phyloP scores from a whole-genome alignment of 1,284 basidiomycete genomes.

The Sporisorium reilianum region DNA sequence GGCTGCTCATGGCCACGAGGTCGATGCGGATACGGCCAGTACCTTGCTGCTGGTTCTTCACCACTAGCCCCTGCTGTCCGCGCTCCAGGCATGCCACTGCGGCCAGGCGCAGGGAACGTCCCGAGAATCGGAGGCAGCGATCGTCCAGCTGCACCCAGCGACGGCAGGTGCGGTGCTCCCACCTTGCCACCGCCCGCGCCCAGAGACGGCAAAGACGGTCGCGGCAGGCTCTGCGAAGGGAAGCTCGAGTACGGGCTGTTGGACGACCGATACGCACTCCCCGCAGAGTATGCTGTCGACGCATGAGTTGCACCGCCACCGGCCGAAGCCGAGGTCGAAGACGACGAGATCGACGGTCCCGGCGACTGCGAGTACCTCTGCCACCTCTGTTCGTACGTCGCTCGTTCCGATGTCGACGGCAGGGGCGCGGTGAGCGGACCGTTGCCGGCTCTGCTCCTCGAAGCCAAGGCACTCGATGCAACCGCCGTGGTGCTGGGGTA shows the following conservation, averaged over 20 bases:
- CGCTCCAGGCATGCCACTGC: conserved; percentile 15
- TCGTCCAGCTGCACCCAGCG: conserved; percentile 30
- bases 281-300: conserved; percentile 22
- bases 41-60: conserved; percentile 24
- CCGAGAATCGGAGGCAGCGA: conserved; percentile 50
- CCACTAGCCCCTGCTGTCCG: conserved; percentile 16
- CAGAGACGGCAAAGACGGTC: conserved; percentile 40
- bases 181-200: conserved; percentile 24
- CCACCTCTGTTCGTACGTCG: conserved; percentile 43
- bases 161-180: conserved; percentile 41
- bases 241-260: conserved; percentile 44
- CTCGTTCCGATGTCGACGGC: conserved; percentile 23
- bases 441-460: conserved; percentile 16
- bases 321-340: conserved; percentile 14
- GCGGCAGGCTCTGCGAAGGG: conserved; percentile 46
- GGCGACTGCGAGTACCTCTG: conserved; percentile 44
- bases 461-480: conserved; percentile 19
- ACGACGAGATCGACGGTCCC: conserved; percentile 16
- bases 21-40: conserved; percentile 43
- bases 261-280: conserved; percentile 40
- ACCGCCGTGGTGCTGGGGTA: conserved; percentile 25
- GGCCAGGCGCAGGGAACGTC: conserved; percentile 33
- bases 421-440: conserved; percentile 37
- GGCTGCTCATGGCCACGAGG: conserved; percentile 27
- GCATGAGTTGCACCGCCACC: conserved; percentile 10